Base-by-base conservation (phyloP, 2,329 filamentous ascomycete genomes). In the Ophiostoma australiae region DNA sequence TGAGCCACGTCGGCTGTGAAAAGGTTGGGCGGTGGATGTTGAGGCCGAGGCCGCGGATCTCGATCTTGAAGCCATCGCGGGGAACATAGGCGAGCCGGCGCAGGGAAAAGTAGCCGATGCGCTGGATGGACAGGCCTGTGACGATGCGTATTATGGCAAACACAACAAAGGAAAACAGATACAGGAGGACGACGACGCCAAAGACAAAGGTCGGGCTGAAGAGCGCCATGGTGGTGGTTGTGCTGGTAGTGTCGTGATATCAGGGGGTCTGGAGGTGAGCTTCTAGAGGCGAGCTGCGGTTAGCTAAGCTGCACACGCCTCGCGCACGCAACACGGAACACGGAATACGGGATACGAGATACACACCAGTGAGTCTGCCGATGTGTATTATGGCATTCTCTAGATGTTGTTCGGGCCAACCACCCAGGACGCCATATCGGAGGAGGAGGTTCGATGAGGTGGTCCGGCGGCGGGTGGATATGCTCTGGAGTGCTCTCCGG, bases 1-100 rank as follows among this genome's bases (percentile, higher is more conserved):
- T 98, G 76, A 97, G 83, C 93, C 94, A 98, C 73, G 96, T 98
- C 65, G 95, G 95, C 79, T 98, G 93, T 67, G 94, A 93, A 80
- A 99, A 98, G 6, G 95, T 98, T 15, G 95, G 95, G 4, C 94
- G 89, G 81, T 99, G 95, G 74, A 98, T 81, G 71, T 92, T 91
- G 76, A 99, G 84, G 65, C 95, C 93, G 69, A 99, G 84, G 69
- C 94, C 92, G 69, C 95, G 89, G 71, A 99, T 89, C 79, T 97
- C 93, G 79, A 99, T 88, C 76, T 91, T 91, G 77, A 97, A 83
- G 76, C 95, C 95, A 86, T 97, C 93, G 80, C 87, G 90, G 37
- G 93, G 93, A 17, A 92, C 92, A 80, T 96, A 98, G 72, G 93
- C 91, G 73, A 99, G 90, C 75, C 94, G 91, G 74, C 94, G 90